Conservation (phyloP, 805 yeast genomes). For the Lachancea quebecensis region DNA sequence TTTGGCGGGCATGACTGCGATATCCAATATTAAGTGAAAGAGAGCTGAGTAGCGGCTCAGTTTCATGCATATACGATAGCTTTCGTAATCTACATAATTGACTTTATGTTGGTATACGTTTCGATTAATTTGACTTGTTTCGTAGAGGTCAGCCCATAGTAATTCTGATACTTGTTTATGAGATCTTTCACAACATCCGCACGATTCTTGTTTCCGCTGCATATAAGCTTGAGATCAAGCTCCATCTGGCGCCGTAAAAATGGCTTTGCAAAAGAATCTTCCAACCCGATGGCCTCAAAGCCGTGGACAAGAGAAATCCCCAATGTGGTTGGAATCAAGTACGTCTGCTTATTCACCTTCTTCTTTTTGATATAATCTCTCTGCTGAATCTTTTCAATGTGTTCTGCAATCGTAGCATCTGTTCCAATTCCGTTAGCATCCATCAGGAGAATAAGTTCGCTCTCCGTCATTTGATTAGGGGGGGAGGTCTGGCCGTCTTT, state of each 20-base stretch:
- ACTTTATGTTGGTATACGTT: constrained; percentile 24
- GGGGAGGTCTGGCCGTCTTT: constrained; percentile 73
- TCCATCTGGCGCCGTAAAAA: constrained; percentile 76
- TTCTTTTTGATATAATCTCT: constrained; percentile 60
- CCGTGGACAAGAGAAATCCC: constrained; percentile 89
- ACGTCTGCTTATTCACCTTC: constrained; percentile 33
- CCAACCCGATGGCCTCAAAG: constrained; percentile 67
- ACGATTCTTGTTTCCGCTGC: constrained; percentile 52
- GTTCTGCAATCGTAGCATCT: constrained; percentile 98
- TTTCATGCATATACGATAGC: neutral
- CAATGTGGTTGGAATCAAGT: constrained; percentile 67
- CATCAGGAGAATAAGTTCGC: constrained; percentile 89
- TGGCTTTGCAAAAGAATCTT: constrained; percentile 82
- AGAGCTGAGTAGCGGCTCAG: neutral
- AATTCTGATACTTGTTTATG: constrained; percentile 52
- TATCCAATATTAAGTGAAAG: neutral
- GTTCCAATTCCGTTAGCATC: constrained; percentile 97
- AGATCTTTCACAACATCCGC: constrained; percentile 50
- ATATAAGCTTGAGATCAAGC: constrained; percentile 53
- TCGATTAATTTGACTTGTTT: constrained; percentile 25
- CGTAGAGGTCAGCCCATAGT: constrained; percentile 23
- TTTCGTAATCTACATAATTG: constrained; percentile 6
- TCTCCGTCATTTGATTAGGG: constrained; percentile 80
- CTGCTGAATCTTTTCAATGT: constrained; percentile 68
- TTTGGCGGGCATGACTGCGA: neutral